Conservation (phyloP, 495 filamentous ascomycete species). For the Penicillium paxilli region DNA sequence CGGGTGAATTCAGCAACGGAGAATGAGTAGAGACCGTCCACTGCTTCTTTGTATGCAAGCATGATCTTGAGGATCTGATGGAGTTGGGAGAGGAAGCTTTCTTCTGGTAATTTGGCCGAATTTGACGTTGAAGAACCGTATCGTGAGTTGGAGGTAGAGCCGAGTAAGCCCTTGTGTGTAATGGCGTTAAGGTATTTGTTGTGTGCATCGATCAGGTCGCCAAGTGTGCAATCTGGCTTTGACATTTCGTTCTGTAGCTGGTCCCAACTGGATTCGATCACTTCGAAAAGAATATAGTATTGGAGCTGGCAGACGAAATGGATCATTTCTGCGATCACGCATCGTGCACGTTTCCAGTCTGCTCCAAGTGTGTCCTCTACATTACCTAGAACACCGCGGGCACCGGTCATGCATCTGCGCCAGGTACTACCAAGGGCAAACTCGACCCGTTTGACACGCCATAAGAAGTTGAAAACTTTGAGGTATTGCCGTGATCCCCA, state of each 20-base stretch:
- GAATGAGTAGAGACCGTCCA: slow-evolving; percentile 93
- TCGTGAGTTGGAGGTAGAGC: slow-evolving; percentile 54
- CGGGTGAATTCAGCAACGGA: slow-evolving; percentile 90
- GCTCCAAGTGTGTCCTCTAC: slow-evolving; percentile 72
- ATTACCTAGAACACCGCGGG: slow-evolving; percentile 83
- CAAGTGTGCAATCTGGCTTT: slow-evolving; percentile 83
- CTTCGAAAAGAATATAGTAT: slow-evolving; percentile 98
- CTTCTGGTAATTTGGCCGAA: slow-evolving; percentile 57
- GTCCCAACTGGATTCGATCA: slow-evolving; percentile 94
- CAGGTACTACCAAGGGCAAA: slow-evolving; percentile 89
- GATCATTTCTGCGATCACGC: slow-evolving; percentile 93
- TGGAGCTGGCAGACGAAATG: slow-evolving; percentile 97
- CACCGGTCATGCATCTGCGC: slow-evolving; percentile 95
- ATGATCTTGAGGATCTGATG: slow-evolving; percentile 91
- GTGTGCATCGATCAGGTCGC: slow-evolving; percentile 93
- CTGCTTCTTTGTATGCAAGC: slow-evolving; percentile 89
- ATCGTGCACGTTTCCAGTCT: slow-evolving; percentile 88
- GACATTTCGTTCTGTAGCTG: slow-evolving; percentile 76
- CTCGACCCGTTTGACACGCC: slow-evolving; percentile 97
- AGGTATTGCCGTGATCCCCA: slow-evolving; percentile 95
- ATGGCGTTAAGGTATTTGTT: slow-evolving; percentile 87
- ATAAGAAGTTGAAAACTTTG: slow-evolving; percentile 99
- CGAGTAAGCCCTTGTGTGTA: slow-evolving; percentile 93
- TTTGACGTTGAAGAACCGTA: slow-evolving; percentile 40
- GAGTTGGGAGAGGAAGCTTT: slow-evolving; percentile 87